Evolutionary conservation across 768 basidiomycete species (phyloP).

Genomic region (Xerocomellus amylosporus): DNA sequence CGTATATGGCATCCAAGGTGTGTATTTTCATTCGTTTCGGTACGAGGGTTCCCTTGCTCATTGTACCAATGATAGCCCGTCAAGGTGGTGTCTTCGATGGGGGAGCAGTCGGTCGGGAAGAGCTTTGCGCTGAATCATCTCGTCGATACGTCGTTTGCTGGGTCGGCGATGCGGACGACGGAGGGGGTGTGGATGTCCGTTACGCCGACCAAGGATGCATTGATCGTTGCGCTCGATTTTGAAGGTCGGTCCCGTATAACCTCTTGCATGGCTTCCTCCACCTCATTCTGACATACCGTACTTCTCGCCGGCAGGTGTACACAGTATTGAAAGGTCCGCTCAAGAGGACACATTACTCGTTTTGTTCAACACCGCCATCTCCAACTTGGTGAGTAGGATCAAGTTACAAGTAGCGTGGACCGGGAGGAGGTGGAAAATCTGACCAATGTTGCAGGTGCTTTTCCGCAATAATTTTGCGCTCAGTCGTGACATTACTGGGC

Average conservation of each 20-base stretch:
- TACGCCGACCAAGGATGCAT: slow-evolving; percentile 51
- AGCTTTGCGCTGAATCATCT: slow-evolving; percentile 59
- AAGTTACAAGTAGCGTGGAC: fast-evolving
- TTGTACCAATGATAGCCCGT: slow-evolving; percentile 42
- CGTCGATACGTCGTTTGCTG: slow-evolving; percentile 62
- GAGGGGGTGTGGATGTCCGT: slow-evolving; percentile 70
- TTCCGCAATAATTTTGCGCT: slow-evolving; percentile 67
- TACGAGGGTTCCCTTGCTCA: background rate
- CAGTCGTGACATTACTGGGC: slow-evolving; percentile 55
- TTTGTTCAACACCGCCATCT: slow-evolving; percentile 63
- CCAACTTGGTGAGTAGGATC: slow-evolving; percentile 53
- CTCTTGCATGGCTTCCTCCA: background rate
- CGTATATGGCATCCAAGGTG: slow-evolving; percentile 58
- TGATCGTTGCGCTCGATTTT: slow-evolving; percentile 62
- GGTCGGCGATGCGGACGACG: slow-evolving; percentile 64
- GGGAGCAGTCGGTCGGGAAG: slow-evolving; percentile 66
- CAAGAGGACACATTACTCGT: slow-evolving; percentile 65
- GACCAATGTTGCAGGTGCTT: slow-evolving; percentile 42
- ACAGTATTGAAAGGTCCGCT: slow-evolving; percentile 59
- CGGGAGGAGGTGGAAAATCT: background rate
- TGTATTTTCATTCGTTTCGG: background rate
- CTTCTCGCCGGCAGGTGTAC: slow-evolving; percentile 40
- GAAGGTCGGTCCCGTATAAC: slow-evolving; percentile 40
- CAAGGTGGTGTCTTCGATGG: slow-evolving; percentile 66
- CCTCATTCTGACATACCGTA: background rate